Conservation (phyloP, 306 rosid genomes). For the Cicer cuneatum region DNA sequence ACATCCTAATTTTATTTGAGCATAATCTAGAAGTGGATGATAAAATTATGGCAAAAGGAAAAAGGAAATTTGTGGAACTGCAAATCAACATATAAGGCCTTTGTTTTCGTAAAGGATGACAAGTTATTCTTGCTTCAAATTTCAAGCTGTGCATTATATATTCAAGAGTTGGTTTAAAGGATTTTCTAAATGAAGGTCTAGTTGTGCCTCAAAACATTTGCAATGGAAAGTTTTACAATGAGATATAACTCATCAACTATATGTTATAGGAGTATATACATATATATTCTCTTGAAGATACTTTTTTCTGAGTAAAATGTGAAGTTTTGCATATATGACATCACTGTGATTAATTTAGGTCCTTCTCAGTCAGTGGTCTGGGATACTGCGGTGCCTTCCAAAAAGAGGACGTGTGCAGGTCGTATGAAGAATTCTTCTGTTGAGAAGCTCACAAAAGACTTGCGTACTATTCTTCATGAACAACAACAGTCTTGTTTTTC, state of each 20-base stretch:
- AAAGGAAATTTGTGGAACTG: slow-evolving; percentile 22
- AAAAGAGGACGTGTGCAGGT: slow-evolving; percentile 79
- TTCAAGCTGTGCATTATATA: slow-evolving; percentile 15
- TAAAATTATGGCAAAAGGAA: neutral
- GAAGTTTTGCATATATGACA: slow-evolving; percentile 28
- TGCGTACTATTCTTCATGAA: slow-evolving; percentile 83
- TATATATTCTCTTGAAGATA: slow-evolving; percentile 7
- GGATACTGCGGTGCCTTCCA: slow-evolving; percentile 88
- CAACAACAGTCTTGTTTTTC: slow-evolving; percentile 93
- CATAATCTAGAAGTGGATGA: slow-evolving; percentile 32
- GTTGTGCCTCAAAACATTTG: slow-evolving; percentile 23
- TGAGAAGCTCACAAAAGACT: slow-evolving; percentile 94
- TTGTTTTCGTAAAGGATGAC: slow-evolving; percentile 36
- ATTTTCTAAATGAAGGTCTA: slow-evolving; percentile 27
- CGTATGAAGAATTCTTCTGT: slow-evolving; percentile 87
- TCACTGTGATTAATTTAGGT: slow-evolving; percentile 61
- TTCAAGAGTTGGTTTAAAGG: slow-evolving; percentile 27
- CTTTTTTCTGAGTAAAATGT: neutral
- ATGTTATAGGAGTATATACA: neutral
- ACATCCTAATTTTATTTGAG: slow-evolving; percentile 34
- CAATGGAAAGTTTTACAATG: slow-evolving; percentile 8
- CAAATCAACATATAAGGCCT: slow-evolving; percentile 20
- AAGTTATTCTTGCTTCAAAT: slow-evolving; percentile 24
- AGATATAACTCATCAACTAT: slow-evolving; percentile 21
- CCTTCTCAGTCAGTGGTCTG: slow-evolving; percentile 93